A percentile compares a stretch with the other conserved stretches of the same genome.
Evolutionary conservation across 2,329 filamentous ascomycete genomes (phyloP).

Genomic region (Blumeria graminis): DNA sequence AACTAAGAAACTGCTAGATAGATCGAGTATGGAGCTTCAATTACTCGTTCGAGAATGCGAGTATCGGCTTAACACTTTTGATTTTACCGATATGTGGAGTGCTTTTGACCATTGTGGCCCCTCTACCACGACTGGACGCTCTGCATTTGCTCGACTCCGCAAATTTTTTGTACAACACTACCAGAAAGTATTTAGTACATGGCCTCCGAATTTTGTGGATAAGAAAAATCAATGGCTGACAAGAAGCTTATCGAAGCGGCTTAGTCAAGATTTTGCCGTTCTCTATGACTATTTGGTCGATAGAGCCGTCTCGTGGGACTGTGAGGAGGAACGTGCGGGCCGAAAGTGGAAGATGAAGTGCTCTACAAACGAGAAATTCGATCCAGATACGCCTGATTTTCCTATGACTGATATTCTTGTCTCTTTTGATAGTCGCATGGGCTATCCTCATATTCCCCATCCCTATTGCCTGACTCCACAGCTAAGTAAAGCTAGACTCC

Average conservation of each 20-base stretch:
- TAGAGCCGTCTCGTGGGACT: constrained; percentile 40
- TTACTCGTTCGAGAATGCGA: constrained; percentile 37
- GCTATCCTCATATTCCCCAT: constrained; percentile 40
- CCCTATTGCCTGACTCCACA: constrained; percentile 41
- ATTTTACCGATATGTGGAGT: constrained; percentile 35
- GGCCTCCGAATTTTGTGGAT: constrained; percentile 27
- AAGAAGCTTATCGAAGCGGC: constrained; percentile 26
- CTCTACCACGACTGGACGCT: constrained; percentile 7
- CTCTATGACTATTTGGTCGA: constrained; percentile 50
- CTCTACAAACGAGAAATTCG: constrained; percentile 22
- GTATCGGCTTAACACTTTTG: constrained; percentile 32
- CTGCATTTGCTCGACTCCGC: constrained; percentile 33
- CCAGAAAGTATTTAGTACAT: constrained; percentile 28
- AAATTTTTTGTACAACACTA: constrained; percentile 37
- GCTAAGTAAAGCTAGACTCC: constrained; percentile 17
- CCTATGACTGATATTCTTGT: constrained; percentile 42
- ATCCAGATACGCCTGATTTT: constrained; percentile 27
- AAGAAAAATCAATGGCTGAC: constrained; percentile 34
- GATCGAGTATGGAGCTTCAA: constrained; percentile 35
- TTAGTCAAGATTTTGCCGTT: constrained; percentile 43
- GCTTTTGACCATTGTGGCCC: constrained; percentile 11
- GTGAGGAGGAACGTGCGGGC: constrained; percentile 31
- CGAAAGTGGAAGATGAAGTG: constrained; percentile 37
- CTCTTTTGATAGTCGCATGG: constrained; percentile 35
- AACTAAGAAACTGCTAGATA: constrained; percentile 36